A percentile compares a stretch with the other conserved stretches of the same genome.
These are phyloP conservation scores for Candida gorgasii DNA, from an alignment of 805 yeast species.

Conservation along the genomic window DNA sequence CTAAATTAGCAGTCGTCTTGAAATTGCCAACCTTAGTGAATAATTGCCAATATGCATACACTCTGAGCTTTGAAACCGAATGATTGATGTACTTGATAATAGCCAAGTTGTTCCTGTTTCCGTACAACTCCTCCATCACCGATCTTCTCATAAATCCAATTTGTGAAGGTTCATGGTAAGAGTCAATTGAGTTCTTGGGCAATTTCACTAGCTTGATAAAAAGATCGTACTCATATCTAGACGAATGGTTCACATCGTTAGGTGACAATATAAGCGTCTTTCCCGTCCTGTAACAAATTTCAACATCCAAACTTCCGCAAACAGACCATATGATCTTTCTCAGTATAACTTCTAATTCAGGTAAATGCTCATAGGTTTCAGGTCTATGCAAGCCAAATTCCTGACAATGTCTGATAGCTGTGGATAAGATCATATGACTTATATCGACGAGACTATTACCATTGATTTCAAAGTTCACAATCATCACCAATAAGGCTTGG, in stretches of 20 bases:
- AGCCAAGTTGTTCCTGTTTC: background rate
- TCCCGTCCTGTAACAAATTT: slow-evolving; percentile 38
- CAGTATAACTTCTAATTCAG: slow-evolving; percentile 18
- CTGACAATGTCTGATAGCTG: slow-evolving; percentile 40
- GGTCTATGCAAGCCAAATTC: slow-evolving; percentile 41
- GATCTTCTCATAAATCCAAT: slow-evolving; percentile 1
- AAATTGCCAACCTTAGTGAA: slow-evolving; percentile 29
- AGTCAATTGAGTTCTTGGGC: background rate
- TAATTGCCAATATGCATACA: slow-evolving; percentile 28
- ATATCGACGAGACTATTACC: slow-evolving; percentile 25
- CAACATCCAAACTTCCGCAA: slow-evolving; percentile 37
- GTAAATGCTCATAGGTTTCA: slow-evolving; percentile 26
- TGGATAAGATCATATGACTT: slow-evolving; percentile 28
- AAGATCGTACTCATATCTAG: slow-evolving; percentile 2
- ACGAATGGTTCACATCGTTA: background rate
- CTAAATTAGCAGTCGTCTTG: slow-evolving; percentile 20
- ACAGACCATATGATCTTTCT: slow-evolving; percentile 35
- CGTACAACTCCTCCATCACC: background rate
- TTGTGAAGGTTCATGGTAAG: background rate
- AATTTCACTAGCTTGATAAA: background rate
- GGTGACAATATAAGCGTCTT: slow-evolving; percentile 37
- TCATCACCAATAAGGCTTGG: slow-evolving; percentile 51
- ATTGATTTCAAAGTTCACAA: slow-evolving; percentile 32
- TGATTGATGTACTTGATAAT: slow-evolving; percentile 8
- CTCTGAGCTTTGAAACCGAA: slow-evolving; percentile 25